Base-by-base conservation (phyloP, 768 basidiomycete species). In the Pleurotus cornucopiae region DNA sequence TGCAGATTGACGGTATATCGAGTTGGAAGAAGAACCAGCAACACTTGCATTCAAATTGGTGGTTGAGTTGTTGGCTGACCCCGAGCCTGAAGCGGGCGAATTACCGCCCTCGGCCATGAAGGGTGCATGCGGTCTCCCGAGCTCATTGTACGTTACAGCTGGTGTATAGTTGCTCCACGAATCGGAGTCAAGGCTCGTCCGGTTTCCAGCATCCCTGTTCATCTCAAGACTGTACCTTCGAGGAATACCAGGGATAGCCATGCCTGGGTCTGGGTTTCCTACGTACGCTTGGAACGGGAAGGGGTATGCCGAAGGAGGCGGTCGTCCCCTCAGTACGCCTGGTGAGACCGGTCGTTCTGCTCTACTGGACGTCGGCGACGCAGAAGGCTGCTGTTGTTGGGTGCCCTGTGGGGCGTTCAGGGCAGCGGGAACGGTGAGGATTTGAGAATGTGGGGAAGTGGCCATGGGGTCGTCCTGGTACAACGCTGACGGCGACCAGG, bases 261-360 rank as follows among this genome's bases (percentile, higher is more conserved):
- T 74, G 12, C 78, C 71, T 0, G 85, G 82, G 63, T 87, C 87
- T 6, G 86, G 82, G 65, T 86, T 88, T 13, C 86, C 85, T 0
- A 80, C 74, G 63, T 88, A 78, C 0, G 80, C 77, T 64, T 86
- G 81, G 73, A 84, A 85, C 12, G 84, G 84, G 44, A 71, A 76
- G 13, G 68, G 49, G 30, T 70, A 75, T 1, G 72, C 68, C 2
- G 72, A 71, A 1, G 73, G 73, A 5, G 75, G 71, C 2, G 70
- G 62, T 9, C 30, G 30, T 11, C 30, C 30, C 30, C 30, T 9
- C 11, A 34, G 6, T 34, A 11, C 9, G 0, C 30, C 30, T 34
- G 30, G 30, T 34, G 30, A 34, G 30, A 34, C 30, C 2, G 30
- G 30, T 34, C 30, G 30, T 9, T 34, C 30, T 2, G 30, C 30